Percentiles rank a stretch among this genome's conserved stretches.
These are phyloP conservation scores for Trichoderma sp. DNA, from an alignment of 2,329 filamentous ascomycete species.

Conservation along the genomic window DNA sequence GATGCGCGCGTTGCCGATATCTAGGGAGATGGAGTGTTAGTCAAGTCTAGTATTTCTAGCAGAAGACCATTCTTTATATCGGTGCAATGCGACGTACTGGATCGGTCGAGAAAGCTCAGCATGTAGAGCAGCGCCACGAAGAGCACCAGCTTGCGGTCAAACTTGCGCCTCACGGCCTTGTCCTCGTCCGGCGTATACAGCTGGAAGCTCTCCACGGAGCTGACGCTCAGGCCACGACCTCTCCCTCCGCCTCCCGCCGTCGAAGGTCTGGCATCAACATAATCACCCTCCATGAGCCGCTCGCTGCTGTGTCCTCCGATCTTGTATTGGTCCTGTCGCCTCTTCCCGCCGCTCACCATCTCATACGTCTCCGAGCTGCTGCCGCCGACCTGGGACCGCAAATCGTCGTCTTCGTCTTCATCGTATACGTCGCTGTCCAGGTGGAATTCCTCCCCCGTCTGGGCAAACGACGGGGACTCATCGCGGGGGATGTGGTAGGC, in stretches of 20 bases:
- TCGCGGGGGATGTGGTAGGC: constrained; percentile 28
- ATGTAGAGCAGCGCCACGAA: constrained; percentile 83
- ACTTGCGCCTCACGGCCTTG: constrained; percentile 64
- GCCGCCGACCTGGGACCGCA: constrained; percentile 33
- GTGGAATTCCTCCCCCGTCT: constrained; percentile 38
- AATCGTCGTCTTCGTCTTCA: constrained; percentile 28
- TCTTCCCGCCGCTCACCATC: constrained; percentile 30
- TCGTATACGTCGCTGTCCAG: constrained; percentile 32
- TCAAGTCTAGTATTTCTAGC: too few relatives aligned
- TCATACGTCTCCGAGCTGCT: constrained; percentile 35
- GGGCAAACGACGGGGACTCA: constrained; percentile 39
- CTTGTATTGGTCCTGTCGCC: constrained; percentile 20
- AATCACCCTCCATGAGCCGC: constrained; percentile 25
- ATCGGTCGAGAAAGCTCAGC: constrained; percentile 81
- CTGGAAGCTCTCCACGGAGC: constrained; percentile 39
- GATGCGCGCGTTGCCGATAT: constrained; percentile 62
- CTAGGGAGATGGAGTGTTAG: constrained; percentile 32
- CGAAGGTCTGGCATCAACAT: constrained; percentile 25
- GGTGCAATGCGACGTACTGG: constrained; percentile 57
- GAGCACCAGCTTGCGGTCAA: constrained; percentile 73
- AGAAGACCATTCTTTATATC: too few relatives aligned
- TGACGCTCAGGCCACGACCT: constrained; percentile 27
- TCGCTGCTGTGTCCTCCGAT: constrained; percentile 19
- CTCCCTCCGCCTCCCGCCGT: background rate
- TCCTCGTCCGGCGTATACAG: constrained; percentile 68